Evolutionary conservation across 768 basidiomycete genomes (phyloP).

Genomic region (Austroboletus festivus): DNA sequence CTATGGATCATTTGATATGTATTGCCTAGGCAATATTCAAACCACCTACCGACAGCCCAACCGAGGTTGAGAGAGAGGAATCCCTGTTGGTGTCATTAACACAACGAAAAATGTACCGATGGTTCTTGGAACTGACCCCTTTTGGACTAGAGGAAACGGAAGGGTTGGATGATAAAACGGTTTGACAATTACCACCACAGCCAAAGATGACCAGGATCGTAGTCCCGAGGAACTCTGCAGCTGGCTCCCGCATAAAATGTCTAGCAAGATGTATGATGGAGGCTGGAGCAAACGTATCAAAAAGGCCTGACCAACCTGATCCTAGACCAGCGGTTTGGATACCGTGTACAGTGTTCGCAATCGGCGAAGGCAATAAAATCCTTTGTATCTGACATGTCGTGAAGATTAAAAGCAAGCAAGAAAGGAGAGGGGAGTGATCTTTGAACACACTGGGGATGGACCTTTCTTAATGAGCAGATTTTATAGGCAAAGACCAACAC

Average conservation of each 20-base stretch:
- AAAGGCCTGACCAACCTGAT: constrained; percentile 40
- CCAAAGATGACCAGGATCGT: constrained; percentile 60
- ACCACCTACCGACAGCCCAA: constrained; percentile 32
- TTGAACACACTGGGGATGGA: too few species aligned
- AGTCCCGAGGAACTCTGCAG: constrained; percentile 64
- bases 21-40: not conserved
- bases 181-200: constrained; percentile 55
- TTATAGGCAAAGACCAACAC: too few species aligned
- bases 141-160: constrained; percentile 45
- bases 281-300: not conserved
- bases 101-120: too few species aligned
- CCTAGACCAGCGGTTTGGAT: constrained; percentile 55
- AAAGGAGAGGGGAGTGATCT: too few species aligned
- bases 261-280: constrained; percentile 27
- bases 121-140: constrained; percentile 57
- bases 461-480: too few species aligned
- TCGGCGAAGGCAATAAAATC: constrained; percentile 20
- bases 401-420: too few species aligned
- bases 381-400: too few species aligned
- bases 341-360: constrained; percentile 34
- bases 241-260: constrained; percentile 50
- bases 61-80: constrained; percentile 27
- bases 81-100: too few species aligned
- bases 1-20: constrained; percentile 19
- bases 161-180: constrained; percentile 44